Evolutionary conservation across 176 grass and related monocot species (phyloP), one percentile per base, ranked within the genome.

Genomic region (Miscanthus lutarioriparius): DNA sequence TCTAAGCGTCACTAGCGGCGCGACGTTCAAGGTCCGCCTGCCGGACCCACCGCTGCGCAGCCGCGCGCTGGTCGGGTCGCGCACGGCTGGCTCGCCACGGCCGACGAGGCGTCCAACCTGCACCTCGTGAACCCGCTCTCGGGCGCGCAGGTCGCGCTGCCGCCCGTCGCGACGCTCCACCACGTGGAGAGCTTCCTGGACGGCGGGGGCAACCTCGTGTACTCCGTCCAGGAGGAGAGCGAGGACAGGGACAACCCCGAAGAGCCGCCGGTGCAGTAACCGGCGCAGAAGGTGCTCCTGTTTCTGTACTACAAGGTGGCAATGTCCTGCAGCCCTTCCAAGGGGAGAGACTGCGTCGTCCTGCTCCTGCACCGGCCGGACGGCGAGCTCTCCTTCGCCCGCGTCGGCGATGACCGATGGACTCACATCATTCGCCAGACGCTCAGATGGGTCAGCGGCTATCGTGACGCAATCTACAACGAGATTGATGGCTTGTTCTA

Each of bases 41-140:
- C 74, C 73, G 4, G 27, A 53, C 67, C 37, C 70, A 0, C 30
- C 27, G 48, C 53, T 76, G 17, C 74, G 19, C 19, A n/a, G n/a
- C n/a, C n/a, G n/a, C n/a, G n/a, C n/a, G n/a, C n/a, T n/a, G n/a
- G n/a, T n/a, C n/a, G n/a, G n/a, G n/a, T n/a, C n/a, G n/a, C n/a
- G n/a, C n/a, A n/a, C n/a, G n/a, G n/a, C 9, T 83, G 81, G 68
- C 48, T 83, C 16, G 19, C 53, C 20, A 70, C 72, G 14, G 45
- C 81, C 17, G 81, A 83, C 27, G 44, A 56, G n/a, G 45, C 25
- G 28, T 45, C 43, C 23, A 44, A 83, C 66, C 48, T 83, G 4
- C 81, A 63, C 30, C 58, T 61, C 36, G 17, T 83, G 10, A 83
- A 83, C 44, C 80, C 66, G 8, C 64, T 83, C 22, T 58, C 48